Evolutionary conservation across 1,139 yeast genomes (phyloP), one percentile per base, ranked within the genome.

Genomic region (Protomyces macrosporus): DNA sequence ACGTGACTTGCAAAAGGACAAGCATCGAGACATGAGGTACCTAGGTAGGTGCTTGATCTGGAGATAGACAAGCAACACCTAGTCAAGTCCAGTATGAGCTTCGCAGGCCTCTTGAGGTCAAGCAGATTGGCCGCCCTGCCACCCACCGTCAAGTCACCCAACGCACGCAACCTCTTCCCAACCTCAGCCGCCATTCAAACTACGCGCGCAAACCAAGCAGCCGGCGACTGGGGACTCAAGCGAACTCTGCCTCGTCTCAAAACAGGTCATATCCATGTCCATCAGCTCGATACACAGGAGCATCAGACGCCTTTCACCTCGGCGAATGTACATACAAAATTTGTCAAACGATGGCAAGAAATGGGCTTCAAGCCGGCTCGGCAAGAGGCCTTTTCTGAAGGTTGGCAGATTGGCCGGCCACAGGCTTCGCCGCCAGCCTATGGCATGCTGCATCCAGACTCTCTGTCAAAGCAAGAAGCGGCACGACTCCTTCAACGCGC

Each of bases 141-240:
- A 9, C 62, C 62, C 7, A 33, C 14, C 35, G 52, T 58, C 51
- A 51, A 40, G 32, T 40, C 55, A 7, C n/a, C 42, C 14, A 9
- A 42, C 16, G 33, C 51, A 10, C 55, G 56, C 39, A 48, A 53
- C 34, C 34, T 36, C 14, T 55, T 52, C 48, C 65, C 65, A 5
- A 10, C 35, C 5, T 34, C 53, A 12, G 63, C 56, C 6, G 35
- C 65, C 6, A 52, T 63, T 33, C 35, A 50, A 10, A 52, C 65
- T 35, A 63, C 53, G 30, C 39, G 36, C 36, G 59, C 57, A 12
- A 45, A 45, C 10, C 54, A 55, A 40, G 54, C 42, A 14, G 57
- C 45, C 35, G 65, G 65, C 10, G 65, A 63, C 56, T 63, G 65
- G 65, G 65, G 65, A 7, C 53, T 58, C 14, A 63, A 63, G 55